Evolutionary conservation across 1,284 basidiomycete species (phyloP).

Genomic region (Cutaneotrichosporon cavernicola): DNA sequence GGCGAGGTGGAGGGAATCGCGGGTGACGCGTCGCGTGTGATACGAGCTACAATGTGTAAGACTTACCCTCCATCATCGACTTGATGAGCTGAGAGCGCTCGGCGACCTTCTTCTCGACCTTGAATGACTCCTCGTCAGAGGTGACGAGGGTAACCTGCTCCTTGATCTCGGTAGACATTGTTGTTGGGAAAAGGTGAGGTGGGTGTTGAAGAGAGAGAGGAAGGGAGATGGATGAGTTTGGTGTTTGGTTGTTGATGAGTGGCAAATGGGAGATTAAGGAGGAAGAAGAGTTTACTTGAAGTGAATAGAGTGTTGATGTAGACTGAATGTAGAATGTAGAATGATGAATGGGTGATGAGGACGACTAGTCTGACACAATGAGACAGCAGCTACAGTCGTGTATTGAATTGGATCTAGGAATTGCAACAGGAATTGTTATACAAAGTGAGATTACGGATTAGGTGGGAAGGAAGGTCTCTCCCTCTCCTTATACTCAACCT

Average conservation of each 20-base stretch:
- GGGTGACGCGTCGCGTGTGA: not conserved
- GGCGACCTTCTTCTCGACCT: constrained; percentile 89
- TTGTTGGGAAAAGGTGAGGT: not conserved
- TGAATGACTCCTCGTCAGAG: constrained; percentile 94
- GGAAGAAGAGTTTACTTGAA: not conserved
- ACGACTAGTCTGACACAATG: too few species aligned
- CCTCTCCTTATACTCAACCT: too few species aligned
- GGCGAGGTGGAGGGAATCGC: constrained; percentile 2
- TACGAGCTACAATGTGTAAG: too few species aligned
- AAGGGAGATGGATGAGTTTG: not conserved
- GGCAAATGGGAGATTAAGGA: not conserved
- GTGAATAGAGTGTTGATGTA: too few species aligned
- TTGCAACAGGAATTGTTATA: too few species aligned
- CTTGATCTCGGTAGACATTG: constrained; percentile 36
- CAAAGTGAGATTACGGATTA: too few species aligned
- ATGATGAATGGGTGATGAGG: too few species aligned
- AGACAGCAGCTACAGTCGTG: too few species aligned
- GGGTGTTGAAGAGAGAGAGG: not conserved
- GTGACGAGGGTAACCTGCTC: constrained; percentile 53
- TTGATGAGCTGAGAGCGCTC: constrained; percentile 96
- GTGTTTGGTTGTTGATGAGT: not conserved
- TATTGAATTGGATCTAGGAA: too few species aligned
- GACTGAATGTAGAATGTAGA: too few species aligned
- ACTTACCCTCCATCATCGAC: constrained; percentile 96
- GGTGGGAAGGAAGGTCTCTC: too few species aligned